Base-by-base conservation (phyloP, 176 grass and related monocot species). In the Lolium multiflorum region DNA sequence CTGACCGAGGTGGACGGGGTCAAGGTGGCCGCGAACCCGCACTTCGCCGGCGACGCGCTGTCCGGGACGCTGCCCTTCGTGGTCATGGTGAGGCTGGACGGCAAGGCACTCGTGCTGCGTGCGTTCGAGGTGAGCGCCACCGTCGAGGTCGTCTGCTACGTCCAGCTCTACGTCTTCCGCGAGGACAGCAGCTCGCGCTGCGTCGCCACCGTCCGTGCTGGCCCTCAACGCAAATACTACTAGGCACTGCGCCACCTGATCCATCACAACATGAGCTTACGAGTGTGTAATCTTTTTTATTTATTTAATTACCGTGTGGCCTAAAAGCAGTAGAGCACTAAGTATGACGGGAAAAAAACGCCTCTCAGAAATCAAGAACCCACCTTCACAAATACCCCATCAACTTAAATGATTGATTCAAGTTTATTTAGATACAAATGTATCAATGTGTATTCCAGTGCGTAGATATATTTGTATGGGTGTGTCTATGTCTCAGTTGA, bases 61-160 rank as follows among this genome's bases (percentile, higher is more conserved):
- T 77, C 86, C 7, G 89, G 89, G 0, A 71, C 21, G 70, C 89
- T 91, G 13, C 85, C 89, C 61, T 91, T 91, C 85, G 81, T 84
- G n/a, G 50, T 52, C 59, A 69, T 41, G 68, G 70, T 26, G 20
- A 39, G 4, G 81, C 68, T 91, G 59, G 81, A 51, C 0, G 89
- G 89, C 2, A 88, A 88, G 76, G 89, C 89, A 59, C 81, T 91
- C 49, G 89, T 91, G 85, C 85, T 91, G 4, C 11, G 26, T 2
- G 20, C 51, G 46, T 91, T 91, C 85, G 76, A 91, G 85, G 85
- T 88, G 76, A 73, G 76, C n/a, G 89, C 80, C 0, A 1, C 81
- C 50, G 85, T 87, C 11, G 69, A 84, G 76, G 70, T 77, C 4
- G 81, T 84, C 25, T 91, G 89, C 85, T 18, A 20, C 21, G 81